A percentile compares a stretch with the other conserved stretches of the same genome.
These are phyloP conservation scores for Thermothielavioides terrestris DNA, from an alignment of 495 filamentous ascomycete species.

Conservation along the genomic window DNA sequence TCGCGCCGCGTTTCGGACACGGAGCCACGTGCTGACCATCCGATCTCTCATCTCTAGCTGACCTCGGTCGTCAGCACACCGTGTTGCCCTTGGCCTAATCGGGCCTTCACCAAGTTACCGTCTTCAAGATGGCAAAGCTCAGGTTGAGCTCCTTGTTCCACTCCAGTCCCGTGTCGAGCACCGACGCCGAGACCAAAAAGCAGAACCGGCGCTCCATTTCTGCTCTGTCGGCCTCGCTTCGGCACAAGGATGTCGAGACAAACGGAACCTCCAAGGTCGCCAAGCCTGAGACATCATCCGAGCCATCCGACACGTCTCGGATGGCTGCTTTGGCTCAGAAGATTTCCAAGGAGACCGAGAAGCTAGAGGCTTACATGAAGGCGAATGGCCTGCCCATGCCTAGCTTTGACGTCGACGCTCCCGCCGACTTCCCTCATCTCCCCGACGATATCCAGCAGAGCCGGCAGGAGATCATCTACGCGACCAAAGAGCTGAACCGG, in stretches of 20 bases:
- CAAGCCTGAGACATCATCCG: neutral
- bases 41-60: neutral
- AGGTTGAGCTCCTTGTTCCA: conserved; percentile 28
- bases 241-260: conserved; percentile 15
- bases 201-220: conserved; percentile 23
- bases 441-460: conserved; percentile 30
- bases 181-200: conserved; percentile 25
- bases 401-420: conserved; percentile 32
- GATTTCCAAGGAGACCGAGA: conserved; percentile 33
- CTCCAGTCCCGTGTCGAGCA: conserved; percentile 17
- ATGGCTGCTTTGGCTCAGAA: conserved; percentile 32
- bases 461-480: conserved; percentile 31
- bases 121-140: conserved; percentile 27
- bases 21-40: neutral
- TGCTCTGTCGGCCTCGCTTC: conserved; percentile 10
- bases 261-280: conserved; percentile 4
- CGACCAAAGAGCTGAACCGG: conserved; percentile 30
- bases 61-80: neutral
- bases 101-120: neutral
- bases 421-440: conserved; percentile 31
- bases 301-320: conserved; percentile 21
- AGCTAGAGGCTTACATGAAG: conserved; percentile 34
- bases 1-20: neutral
- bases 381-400: conserved; percentile 27
- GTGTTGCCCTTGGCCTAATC: neutral